These are phyloP conservation scores for Maudiozyma turicensis DNA, from an alignment of 805 yeast species.

Conservation along the genomic window DNA sequence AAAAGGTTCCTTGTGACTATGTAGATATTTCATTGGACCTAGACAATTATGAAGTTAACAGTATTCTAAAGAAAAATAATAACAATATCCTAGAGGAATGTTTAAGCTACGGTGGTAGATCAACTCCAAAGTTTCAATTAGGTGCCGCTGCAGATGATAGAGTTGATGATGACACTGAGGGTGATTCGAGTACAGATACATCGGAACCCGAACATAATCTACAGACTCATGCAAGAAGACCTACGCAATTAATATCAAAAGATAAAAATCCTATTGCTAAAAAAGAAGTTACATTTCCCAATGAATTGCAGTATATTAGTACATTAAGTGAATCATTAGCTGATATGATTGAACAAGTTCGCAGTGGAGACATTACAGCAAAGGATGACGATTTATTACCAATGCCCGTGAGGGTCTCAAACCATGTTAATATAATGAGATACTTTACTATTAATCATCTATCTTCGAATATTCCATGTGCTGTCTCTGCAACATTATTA, in stretches of 20 bases:
- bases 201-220: background rate
- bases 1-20: constrained; percentile 70
- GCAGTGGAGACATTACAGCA: constrained; percentile 15
- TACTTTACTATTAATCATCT: constrained; percentile 51
- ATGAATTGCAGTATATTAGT: constrained; percentile 17
- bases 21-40: constrained; percentile 42
- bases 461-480: constrained; percentile 55
- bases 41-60: constrained; percentile 21
- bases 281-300: constrained; percentile 21
- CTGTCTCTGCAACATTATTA: constrained; percentile 52
- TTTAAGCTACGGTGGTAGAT: background rate
- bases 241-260: background rate
- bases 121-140: constrained; percentile 2
- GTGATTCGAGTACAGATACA: background rate
- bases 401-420: constrained; percentile 32
- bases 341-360: constrained; percentile 21
- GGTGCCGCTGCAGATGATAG: constrained; percentile 1
- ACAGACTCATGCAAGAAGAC: background rate
- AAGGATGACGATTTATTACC: constrained; percentile 24
- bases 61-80: constrained; percentile 19
- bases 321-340: constrained; percentile 23
- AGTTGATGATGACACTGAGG: background rate
- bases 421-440: constrained; percentile 44
- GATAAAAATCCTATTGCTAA: constrained; percentile 5
- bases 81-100: background rate